These are phyloP conservation scores for Debaryomyces castellii DNA, from an alignment of 805 yeast species.

Conservation along the genomic window DNA sequence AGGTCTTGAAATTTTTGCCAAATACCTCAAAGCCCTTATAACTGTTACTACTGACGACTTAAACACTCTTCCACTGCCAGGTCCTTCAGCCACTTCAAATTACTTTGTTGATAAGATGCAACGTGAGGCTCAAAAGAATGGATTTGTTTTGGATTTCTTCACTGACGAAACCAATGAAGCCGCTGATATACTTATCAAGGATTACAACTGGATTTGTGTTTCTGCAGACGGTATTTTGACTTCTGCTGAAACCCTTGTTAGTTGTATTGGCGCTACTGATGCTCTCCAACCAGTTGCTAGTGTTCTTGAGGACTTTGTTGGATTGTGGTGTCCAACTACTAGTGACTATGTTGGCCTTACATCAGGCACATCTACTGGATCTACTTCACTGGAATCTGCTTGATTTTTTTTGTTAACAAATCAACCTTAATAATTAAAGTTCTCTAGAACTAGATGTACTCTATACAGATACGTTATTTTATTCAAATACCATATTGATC, in stretches of 20 bases:
- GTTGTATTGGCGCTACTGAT: not conserved
- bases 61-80: not conserved
- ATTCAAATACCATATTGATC: no score
- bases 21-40: not conserved
- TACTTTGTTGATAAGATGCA: not conserved
- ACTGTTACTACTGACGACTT: not conserved
- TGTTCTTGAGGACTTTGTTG: not conserved
- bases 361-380: not conserved
- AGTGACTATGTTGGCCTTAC: not conserved
- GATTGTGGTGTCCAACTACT: not conserved
- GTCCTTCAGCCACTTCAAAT: not conserved
- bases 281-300: not conserved
- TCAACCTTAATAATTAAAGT: no score
- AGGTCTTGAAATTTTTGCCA: not conserved
- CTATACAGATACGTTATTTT: no score
- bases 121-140: not conserved
- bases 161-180: not conserved
- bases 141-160: not conserved
- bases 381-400: not conserved
- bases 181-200: not conserved
- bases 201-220: slow-evolving; percentile 1
- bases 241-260: not conserved
- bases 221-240: not conserved
- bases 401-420: no score
- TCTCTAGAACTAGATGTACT: no score